A percentile compares a stretch with the other conserved stretches of the same genome.
Conservation (phyloP, 352 stramenopile genomes). For the Globisporangium splendens region DNA sequence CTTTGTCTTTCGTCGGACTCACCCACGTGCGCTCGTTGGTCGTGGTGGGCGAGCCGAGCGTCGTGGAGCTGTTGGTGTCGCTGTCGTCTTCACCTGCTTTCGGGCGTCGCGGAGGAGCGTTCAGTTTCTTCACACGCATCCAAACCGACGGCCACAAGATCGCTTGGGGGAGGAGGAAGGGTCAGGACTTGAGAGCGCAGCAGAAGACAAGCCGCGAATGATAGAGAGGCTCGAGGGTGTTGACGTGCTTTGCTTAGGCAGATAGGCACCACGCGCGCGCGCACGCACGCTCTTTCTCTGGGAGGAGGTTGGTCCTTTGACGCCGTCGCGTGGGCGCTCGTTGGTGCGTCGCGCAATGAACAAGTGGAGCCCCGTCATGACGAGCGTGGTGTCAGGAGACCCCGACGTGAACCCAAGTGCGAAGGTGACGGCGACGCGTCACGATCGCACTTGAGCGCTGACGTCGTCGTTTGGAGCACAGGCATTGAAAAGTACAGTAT, state of each 20-base stretch:
- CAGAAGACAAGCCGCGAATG: conserved; percentile 3
- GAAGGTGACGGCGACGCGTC: conserved; percentile 27
- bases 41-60: conserved; percentile 14
- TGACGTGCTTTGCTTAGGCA: too few relatives aligned
- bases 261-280: too few relatives aligned
- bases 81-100: conserved; percentile 58
- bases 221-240: background rate
- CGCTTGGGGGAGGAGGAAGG: background rate
- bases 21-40: conserved; percentile 33
- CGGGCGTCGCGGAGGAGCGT: conserved; percentile 43
- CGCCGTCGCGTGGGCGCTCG: conserved; percentile 4
- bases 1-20: conserved; percentile 31
- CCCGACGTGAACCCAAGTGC: conserved; percentile 11
- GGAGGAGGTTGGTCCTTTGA: background rate
- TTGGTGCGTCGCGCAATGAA: background rate
- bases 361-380: conserved; percentile 11
- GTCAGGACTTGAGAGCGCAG: background rate
- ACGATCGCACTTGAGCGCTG: conserved; percentile 14
- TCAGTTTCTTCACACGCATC: conserved; percentile 82
- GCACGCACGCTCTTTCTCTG: too few relatives aligned
- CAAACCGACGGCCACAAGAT: conserved; percentile 13
- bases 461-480: background rate
- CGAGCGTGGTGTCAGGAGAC: conserved; percentile 24
- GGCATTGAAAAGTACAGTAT: too few relatives aligned
- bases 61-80: conserved; percentile 2